A percentile compares a stretch with the other conserved stretches of the same genome.
These are phyloP conservation scores for Wickerhamomyces alni DNA, from an alignment of 805 yeast species.

Conservation along the genomic window DNA sequence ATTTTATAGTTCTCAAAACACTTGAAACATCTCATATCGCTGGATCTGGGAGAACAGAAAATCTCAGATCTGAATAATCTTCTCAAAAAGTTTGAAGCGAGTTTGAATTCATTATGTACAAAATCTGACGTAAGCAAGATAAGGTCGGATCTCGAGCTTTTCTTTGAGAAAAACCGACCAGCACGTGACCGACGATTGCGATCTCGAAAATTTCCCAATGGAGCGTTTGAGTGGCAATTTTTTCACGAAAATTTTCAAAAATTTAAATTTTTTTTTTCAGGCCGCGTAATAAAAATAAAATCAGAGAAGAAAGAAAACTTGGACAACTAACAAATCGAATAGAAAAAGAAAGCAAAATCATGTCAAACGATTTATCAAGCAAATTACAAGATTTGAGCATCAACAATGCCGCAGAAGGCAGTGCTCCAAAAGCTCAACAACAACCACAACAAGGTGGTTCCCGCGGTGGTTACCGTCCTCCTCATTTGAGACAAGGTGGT, in stretches of 20 bases:
- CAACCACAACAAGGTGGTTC: no score
- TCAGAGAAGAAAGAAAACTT: not conserved
- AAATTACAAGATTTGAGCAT: constrained; percentile 53
- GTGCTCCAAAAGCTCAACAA: constrained; percentile 8
- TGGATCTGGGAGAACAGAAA: no score
- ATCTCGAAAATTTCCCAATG: constrained; percentile 16
- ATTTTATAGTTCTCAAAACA: no score
- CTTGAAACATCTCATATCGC: no score
- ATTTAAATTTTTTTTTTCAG: not conserved
- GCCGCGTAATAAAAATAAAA: not conserved
- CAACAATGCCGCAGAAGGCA: constrained; percentile 25
- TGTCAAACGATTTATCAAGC: constrained; percentile 49
- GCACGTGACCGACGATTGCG: constrained; percentile 6
- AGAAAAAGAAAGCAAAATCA: constrained; percentile 11
- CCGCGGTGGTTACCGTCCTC: constrained; percentile 43
- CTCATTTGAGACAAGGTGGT: constrained; percentile 36
- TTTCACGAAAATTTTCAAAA: not conserved
- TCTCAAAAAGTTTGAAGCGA: no score
- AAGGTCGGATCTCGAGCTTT: not conserved
- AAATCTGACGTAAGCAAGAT: no score
- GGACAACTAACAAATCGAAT: not conserved
- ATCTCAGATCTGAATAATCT: no score
- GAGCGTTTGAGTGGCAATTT: constrained; percentile 2
- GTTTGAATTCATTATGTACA: no score
- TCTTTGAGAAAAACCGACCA: no score